Evolutionary conservation across 176 grass and related monocot genomes (phyloP).

Genomic region (Eremochloa ophiuroides): DNA sequence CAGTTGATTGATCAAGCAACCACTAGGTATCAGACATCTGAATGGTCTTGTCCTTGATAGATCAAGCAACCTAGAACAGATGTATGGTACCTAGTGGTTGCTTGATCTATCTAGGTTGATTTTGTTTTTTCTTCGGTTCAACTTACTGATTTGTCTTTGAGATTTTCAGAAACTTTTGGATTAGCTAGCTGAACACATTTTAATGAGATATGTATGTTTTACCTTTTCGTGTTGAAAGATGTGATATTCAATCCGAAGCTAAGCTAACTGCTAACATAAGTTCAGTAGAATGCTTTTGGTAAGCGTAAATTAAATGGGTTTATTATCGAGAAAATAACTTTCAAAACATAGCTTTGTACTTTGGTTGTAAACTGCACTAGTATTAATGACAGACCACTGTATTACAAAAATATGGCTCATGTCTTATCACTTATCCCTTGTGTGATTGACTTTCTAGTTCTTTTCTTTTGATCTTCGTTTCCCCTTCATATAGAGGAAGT

Average conservation of each 20-base stretch:
- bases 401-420: background rate
- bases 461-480: slow-evolving; percentile 2
- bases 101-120: background rate
- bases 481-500: background rate
- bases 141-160: background rate
- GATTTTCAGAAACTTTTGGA: background rate
- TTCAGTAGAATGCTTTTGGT: background rate
- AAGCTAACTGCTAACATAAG: background rate
- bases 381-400: background rate
- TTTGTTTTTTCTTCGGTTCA: background rate
- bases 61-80: too few species aligned
- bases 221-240: background rate
- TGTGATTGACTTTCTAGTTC: slow-evolving; percentile 15
- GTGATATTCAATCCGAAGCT: background rate
- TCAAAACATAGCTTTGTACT: background rate
- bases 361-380: background rate
- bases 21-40: too few species aligned
- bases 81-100: background rate
- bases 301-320: background rate
- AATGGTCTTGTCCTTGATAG: too few species aligned
- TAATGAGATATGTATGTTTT: background rate
- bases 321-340: background rate
- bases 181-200: slow-evolving; percentile 9
- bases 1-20: too few species aligned
- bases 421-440: background rate